Percentiles rank a stretch among this genome's conserved stretches.
These are phyloP conservation scores for Kockiozyma suomiensis DNA, from an alignment of 805 yeast species.

Conservation along the genomic window DNA sequence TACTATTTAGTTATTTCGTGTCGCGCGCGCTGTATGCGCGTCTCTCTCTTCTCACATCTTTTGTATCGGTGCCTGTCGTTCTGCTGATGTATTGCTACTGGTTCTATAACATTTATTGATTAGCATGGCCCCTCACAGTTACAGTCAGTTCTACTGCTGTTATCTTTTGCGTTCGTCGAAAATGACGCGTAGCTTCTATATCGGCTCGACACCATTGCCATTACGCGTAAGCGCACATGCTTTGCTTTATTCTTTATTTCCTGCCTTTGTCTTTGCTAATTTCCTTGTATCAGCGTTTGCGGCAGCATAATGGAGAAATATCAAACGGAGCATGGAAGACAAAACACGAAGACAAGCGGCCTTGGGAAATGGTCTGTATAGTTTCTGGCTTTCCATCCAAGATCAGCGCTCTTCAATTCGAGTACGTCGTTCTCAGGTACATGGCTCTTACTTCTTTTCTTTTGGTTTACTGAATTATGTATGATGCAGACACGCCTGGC, in stretches of 20 bases:
- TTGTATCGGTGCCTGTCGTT: background rate
- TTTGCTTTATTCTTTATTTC: background rate
- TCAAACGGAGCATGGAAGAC: conserved; percentile 75
- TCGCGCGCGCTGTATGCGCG: background rate
- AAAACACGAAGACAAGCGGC: conserved; percentile 57
- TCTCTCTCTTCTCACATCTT: background rate
- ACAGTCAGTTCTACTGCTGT: conserved; percentile 60
- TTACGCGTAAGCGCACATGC: conserved; percentile 43
- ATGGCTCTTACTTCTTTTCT: too few species aligned
- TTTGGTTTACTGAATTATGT: too few species aligned
- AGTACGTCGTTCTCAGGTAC: conserved; percentile 45
- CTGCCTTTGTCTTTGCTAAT: conserved; percentile 12
- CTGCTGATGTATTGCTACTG: background rate
- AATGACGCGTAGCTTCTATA: conserved; percentile 62
- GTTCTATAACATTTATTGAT: background rate
- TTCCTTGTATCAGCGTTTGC: conserved; percentile 48
- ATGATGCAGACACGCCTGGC: conserved; percentile 74
- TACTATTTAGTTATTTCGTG: background rate
- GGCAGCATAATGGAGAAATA: conserved; percentile 79
- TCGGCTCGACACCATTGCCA: conserved; percentile 85
- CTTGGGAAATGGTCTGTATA: conserved; percentile 69
- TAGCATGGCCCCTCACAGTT: conserved; percentile 12
- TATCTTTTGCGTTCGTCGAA: conserved; percentile 66
- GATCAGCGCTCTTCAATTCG: conserved; percentile 74
- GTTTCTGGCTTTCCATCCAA: conserved; percentile 75